Base-by-base conservation (phyloP, 2,329 filamentous ascomycete species). In the Aureobasidium sp. region DNA sequence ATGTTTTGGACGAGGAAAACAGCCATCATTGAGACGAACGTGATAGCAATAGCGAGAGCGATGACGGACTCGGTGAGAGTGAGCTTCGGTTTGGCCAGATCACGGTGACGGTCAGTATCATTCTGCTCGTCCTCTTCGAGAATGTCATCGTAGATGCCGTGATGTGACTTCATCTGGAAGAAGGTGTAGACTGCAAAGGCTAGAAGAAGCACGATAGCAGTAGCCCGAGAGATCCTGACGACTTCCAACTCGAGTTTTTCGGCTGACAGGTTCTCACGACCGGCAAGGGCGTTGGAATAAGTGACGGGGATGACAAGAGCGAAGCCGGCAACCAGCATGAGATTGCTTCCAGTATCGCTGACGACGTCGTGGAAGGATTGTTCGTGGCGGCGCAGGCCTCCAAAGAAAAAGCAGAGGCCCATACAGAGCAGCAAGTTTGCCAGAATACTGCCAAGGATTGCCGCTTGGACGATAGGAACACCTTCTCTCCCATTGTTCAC, bases 341-440 rank as follows among this genome's bases (percentile, higher is more conserved):
- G 74, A 10, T 88, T 89, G 54, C 83, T 89, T 45, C 90, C 90
- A 7, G 89, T 87, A 73, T 95, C 90, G 68, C 85, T 88, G 63
- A 95, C 83, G 6, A 85, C 84, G 63, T 88, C 84, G 69, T 87
- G 86, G 69, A 94, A 94, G 9, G 76, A 79, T 67, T 90, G 82
- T 66, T 89, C 84, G 11, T 87, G 79, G 33, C 85, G 83, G 60
- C 80, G 78, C 47, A 93, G 68, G 15, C 90, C 90, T 35, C 89
- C 88, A 25, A 86, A 81, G 66, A 93, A 85, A 77, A 95, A 95
- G 72, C 89, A 94, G 55, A 87, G 69, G 0, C 90, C 90, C n/a
- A 94, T 74, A 67, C 90, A 95, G 5, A 95, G 78, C 47, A 95
- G 75, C 75, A 94, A 81, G 31, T 90, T 95, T 13, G 90, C 89